Conservation (phyloP, 2,329 filamentous ascomycete species). For the Stemphylium vesicarium region DNA sequence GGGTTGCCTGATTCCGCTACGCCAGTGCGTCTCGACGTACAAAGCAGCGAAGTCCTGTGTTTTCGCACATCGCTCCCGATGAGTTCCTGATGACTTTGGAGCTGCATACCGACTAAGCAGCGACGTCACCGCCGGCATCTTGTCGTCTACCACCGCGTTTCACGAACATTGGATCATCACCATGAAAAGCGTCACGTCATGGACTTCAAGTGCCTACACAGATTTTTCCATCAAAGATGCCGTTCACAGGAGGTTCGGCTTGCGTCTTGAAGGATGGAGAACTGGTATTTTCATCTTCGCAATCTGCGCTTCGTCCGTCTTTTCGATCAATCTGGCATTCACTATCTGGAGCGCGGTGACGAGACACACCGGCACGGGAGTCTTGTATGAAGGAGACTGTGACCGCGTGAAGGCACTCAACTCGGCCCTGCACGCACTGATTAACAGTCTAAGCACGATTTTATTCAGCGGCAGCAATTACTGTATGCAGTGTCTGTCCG, state of each 20-base stretch:
- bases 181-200: not conserved
- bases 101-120: not conserved
- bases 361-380: not conserved
- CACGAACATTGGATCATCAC: not conserved
- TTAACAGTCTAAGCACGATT: constrained; percentile 53
- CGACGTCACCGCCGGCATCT: not conserved
- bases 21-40: too few relatives aligned
- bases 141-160: not conserved
- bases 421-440: constrained; percentile 48
- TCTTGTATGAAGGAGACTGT: constrained; percentile 29
- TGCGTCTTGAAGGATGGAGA: not conserved
- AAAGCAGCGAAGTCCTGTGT: too few relatives aligned
- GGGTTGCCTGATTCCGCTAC: too few relatives aligned
- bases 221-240: too few relatives aligned
- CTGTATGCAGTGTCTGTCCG: constrained; percentile 22
- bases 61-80: too few relatives aligned
- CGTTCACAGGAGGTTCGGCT: not conserved
- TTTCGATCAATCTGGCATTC: not conserved
- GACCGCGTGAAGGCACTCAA: constrained; percentile 6
- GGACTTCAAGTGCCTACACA: not conserved
- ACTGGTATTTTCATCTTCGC: not conserved
- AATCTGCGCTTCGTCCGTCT: not conserved
- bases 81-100: too few relatives aligned
- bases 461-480: constrained; percentile 21
- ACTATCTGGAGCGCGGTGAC: not conserved